A percentile compares a stretch with the other conserved stretches of the same genome.
These are phyloP conservation scores for Nymphaea colorata DNA, from an alignment of 164 flowering plant genomes.

Conservation along the genomic window DNA sequence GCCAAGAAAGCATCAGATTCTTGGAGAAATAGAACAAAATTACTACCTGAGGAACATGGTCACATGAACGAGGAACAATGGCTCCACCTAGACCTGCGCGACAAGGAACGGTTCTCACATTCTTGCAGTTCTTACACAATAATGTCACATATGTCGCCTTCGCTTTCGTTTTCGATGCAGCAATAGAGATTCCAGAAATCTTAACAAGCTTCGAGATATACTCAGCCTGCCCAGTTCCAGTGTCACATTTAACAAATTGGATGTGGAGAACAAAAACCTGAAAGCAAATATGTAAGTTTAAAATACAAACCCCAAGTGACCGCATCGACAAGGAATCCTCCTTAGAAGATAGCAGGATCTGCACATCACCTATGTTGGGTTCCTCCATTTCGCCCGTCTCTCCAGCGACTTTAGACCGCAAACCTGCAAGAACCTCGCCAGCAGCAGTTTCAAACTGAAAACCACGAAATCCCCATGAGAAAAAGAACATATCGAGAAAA, in stretches of 20 bases:
- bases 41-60: constrained; percentile 77
- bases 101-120: constrained; percentile 63
- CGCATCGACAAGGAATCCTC: constrained; percentile 83
- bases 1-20: background rate
- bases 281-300: background rate
- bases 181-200: constrained; percentile 84
- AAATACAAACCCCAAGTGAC: constrained; percentile 66
- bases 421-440: constrained; percentile 58
- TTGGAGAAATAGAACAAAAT: background rate
- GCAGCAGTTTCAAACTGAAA: constrained; percentile 89
- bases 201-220: constrained; percentile 83
- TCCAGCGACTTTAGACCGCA: constrained; percentile 61
- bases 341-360: constrained; percentile 70
- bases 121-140: constrained; percentile 83
- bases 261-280: background rate
- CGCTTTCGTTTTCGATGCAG: constrained; percentile 96
- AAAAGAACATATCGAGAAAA: background rate
- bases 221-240: constrained; percentile 15
- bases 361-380: constrained; percentile 63
- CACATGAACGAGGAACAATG: constrained; percentile 91
- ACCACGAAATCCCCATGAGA: background rate
- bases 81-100: constrained; percentile 99
- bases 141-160: constrained; percentile 92
- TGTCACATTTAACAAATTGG: background rate
- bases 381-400: constrained; percentile 89